Evolutionary conservation across 2,329 filamentous ascomycete genomes (phyloP).

Genomic region (Penicillium sp.): DNA sequence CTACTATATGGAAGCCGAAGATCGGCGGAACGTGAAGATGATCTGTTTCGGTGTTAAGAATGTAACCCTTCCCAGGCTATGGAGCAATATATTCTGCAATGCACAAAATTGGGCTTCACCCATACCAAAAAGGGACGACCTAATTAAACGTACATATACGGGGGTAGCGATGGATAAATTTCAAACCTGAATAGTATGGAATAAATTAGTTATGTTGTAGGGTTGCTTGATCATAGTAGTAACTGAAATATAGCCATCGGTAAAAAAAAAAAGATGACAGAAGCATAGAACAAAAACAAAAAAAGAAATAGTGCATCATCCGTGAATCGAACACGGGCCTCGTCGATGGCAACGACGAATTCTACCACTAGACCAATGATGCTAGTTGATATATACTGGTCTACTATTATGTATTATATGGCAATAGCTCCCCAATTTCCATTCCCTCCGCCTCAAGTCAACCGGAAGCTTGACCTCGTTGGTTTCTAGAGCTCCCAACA

Average conservation of each 20-base stretch:
- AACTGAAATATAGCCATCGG: background rate
- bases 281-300: background rate
- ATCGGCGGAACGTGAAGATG: background rate
- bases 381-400: slow-evolving; percentile 14
- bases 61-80: background rate
- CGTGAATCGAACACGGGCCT: slow-evolving; percentile 42
- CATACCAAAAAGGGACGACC: background rate
- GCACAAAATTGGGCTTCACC: background rate
- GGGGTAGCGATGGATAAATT: no score
- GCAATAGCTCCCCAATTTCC: background rate
- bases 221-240: no score
- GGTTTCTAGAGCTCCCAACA: slow-evolving; percentile 17
- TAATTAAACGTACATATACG: background rate
- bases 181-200: no score
- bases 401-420: accelerated
- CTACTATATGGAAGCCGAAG: background rate
- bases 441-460: background rate
- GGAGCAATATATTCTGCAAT: background rate
- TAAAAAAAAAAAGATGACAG: no score
- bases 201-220: no score
- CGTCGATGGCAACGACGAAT: slow-evolving; percentile 41
- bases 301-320: background rate
- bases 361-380: slow-evolving; percentile 41
- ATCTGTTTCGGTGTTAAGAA: background rate
- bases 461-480: slow-evolving; percentile 15